phyloP scores from a whole-genome alignment of 768 basidiomycete genomes.

The Pulveroboletus sp. region DNA sequence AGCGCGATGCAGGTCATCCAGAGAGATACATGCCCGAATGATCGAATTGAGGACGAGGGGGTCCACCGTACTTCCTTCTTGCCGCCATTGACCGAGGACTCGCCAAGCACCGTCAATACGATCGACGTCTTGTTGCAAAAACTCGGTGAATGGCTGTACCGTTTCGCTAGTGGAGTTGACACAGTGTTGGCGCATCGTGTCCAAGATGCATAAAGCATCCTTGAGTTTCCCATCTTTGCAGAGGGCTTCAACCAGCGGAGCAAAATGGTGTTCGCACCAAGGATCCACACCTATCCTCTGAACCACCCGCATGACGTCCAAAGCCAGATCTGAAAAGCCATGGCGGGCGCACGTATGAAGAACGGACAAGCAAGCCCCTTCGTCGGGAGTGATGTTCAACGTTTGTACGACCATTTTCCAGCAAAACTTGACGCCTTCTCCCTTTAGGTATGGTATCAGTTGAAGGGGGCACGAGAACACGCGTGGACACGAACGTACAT shows the following conservation, averaged over 20 bases:
- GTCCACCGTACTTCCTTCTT: slow-evolving; percentile 50
- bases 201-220: slow-evolving; percentile 57
- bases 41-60: slow-evolving; percentile 60
- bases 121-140: slow-evolving; percentile 45
- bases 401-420: slow-evolving; percentile 59
- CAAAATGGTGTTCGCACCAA: slow-evolving; percentile 69
- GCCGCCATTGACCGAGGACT: slow-evolving; percentile 55
- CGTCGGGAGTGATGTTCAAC: slow-evolving; percentile 56
- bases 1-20: slow-evolving; percentile 70
- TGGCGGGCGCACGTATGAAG: slow-evolving; percentile 70
- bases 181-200: slow-evolving; percentile 52
- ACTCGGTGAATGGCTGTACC: slow-evolving; percentile 46
- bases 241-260: slow-evolving; percentile 72
- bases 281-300: slow-evolving; percentile 42
- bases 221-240: slow-evolving; percentile 51
- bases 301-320: slow-evolving; percentile 58
- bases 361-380: slow-evolving; percentile 66
- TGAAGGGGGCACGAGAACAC: neutral
- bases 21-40: slow-evolving; percentile 54
- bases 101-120: slow-evolving; percentile 61
- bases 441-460: slow-evolving; percentile 35
- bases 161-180: slow-evolving; percentile 50
- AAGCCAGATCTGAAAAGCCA: slow-evolving; percentile 66
- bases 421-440: slow-evolving; percentile 56
- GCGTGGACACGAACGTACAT: slow-evolving; percentile 48